Base-by-base conservation (phyloP, 352 stramenopile species). In the Phytophthora citrophthora region DNA sequence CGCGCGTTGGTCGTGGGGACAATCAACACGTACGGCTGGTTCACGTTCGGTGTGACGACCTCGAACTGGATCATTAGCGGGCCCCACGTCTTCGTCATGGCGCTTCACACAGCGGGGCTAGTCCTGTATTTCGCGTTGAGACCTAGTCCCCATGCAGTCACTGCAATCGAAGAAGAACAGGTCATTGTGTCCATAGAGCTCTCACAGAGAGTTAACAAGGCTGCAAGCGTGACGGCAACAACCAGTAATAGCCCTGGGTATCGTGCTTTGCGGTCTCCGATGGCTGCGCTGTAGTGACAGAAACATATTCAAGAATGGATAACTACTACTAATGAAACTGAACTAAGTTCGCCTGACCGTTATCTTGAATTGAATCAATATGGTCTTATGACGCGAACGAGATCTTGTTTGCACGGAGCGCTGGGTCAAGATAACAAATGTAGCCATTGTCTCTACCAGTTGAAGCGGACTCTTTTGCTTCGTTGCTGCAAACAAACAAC, bases 21-120 rank as follows among this genome's bases (percentile, higher is more conserved):
- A 27, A n/a, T 26, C 7, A 85, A 81, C 62, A 83, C 81, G 60
- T 31, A 51, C 26, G 56, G 72, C n/a, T 87, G 77, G 77, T 56
- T 83, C 53, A 65, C 66, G 9, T 83, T 78, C 50, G 67, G 56
- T 9, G 15, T 52, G 1, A 40, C 82, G 47, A 72, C 64, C 8
- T 49, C 47, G 4, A 71, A 81, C 52, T 83, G 66, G 75, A 70
- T 83, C 64, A 78, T 86, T 34, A 76, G 77, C 26, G 69, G 54
- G 1, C 74, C 77, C 0, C 79, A 82, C 48, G 62, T 54, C n/a
- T 62, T 77, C 23, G 72, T 72, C 55, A 70, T 75, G 48, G 38
- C 57, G 10, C 50, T 80, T 18, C 46, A 76, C 52, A 34, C 50
- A 12, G 27, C 58, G 9, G 45, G 57, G n/a, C 24, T 72, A 27